A percentile compares a stretch with the other conserved stretches of the same genome.
Evolutionary conservation across 2,329 filamentous ascomycete species (phyloP).

Genomic region (Xylaria sp.): DNA sequence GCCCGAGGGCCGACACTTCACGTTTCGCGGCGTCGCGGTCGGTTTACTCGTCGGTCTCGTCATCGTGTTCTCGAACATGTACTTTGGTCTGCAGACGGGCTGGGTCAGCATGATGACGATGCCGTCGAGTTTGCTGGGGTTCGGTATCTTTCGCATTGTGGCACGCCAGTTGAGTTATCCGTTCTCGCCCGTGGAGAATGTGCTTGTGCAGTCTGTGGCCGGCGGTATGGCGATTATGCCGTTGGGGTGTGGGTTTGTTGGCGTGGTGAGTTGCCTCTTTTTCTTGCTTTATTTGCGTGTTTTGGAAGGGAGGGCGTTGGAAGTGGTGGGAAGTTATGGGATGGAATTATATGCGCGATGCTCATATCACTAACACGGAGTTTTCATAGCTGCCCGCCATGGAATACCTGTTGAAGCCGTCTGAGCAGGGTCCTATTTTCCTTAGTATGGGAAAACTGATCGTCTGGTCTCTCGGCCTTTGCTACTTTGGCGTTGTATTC

Average conservation of each 20-base stretch:
- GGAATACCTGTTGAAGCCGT: slow-evolving; percentile 72
- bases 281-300: too few relatives aligned
- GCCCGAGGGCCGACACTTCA: slow-evolving; percentile 65
- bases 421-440: slow-evolving; percentile 72
- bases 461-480: slow-evolving; percentile 86
- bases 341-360: background rate
- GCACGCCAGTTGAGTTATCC: slow-evolving; percentile 68
- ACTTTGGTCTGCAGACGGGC: slow-evolving; percentile 89
- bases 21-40: slow-evolving; percentile 69
- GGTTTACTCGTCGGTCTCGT: slow-evolving; percentile 81
- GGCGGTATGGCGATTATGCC: slow-evolving; percentile 97
- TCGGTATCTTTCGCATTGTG: slow-evolving; percentile 83
- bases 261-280: slow-evolving; percentile 52
- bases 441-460: slow-evolving; percentile 72
- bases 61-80: slow-evolving; percentile 96
- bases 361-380: slow-evolving; percentile 4
- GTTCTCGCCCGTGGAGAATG: slow-evolving; percentile 93
- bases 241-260: slow-evolving; percentile 89
- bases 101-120: slow-evolving; percentile 84
- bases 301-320: background rate
- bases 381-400: slow-evolving; percentile 67
- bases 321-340: background rate
- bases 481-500: slow-evolving; percentile 95
- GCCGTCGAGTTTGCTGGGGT: slow-evolving; percentile 90
- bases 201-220: slow-evolving; percentile 91